Evolutionary conservation across 345 rosid species (phyloP).

Genomic region (Capsella bursapastoris): DNA sequence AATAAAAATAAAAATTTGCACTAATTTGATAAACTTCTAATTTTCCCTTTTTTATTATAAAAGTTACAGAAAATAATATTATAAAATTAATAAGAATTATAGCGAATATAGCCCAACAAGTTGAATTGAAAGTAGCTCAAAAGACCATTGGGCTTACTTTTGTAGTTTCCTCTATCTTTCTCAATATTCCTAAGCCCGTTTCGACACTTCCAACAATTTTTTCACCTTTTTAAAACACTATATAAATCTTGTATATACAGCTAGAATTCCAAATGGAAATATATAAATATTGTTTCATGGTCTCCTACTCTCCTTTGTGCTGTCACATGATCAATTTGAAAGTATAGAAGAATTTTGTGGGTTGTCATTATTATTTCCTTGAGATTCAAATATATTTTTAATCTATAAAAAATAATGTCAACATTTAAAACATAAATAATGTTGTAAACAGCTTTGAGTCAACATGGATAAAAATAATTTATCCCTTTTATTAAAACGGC

Average conservation of each 20-base stretch:
- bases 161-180: not conserved
- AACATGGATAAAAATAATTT: not conserved
- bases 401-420: not conserved
- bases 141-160: slow-evolving; percentile 27
- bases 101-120: not conserved
- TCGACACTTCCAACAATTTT: not conserved
- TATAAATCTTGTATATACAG: not conserved
- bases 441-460: not conserved
- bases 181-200: slow-evolving; percentile 14
- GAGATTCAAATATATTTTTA: not conserved
- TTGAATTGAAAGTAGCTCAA: not conserved
- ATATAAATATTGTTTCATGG: slow-evolving; percentile 13
- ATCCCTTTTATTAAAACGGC: not conserved
- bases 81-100: not conserved
- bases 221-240: too few species aligned
- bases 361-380: slow-evolving; percentile 21
- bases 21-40: not conserved
- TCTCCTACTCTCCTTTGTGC: slow-evolving; percentile 19
- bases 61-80: not conserved
- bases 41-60: not conserved
- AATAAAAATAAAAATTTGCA: not conserved
- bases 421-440: not conserved
- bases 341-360: not conserved
- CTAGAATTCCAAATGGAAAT: not conserved
- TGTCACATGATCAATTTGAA: not conserved